Percentiles rank a stretch among this genome's conserved stretches.
Evolutionary conservation across 805 yeast species (phyloP).

Genomic region (Ogataea methanolica): DNA sequence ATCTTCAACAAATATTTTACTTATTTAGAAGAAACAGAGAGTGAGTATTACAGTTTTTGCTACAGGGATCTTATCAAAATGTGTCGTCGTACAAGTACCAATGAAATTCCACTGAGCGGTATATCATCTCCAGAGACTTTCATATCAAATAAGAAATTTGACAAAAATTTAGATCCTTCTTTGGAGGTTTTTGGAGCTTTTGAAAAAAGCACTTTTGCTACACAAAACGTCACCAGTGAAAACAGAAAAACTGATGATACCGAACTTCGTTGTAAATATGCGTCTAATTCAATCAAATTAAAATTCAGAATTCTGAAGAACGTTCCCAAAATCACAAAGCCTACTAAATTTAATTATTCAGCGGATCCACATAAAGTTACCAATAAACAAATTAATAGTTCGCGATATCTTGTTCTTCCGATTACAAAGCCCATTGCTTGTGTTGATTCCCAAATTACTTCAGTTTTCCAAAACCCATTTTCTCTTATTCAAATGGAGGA

Average conservation of each 20-base stretch:
- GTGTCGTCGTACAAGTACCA: background rate
- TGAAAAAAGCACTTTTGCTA: too few species aligned
- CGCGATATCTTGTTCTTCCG: background rate
- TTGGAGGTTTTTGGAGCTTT: too few species aligned
- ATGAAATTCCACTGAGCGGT: background rate
- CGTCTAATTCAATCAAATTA: too few species aligned
- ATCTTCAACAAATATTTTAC: background rate
- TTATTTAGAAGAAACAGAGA: background rate
- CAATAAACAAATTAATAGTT: background rate
- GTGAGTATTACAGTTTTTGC: background rate
- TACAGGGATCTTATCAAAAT: background rate
- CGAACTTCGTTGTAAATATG: too few species aligned
- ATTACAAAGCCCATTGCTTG: background rate
- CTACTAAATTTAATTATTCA: too few species aligned
- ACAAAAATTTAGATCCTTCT: too few species aligned
- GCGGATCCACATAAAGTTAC: too few species aligned
- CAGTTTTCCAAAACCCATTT: background rate
- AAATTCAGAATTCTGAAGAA: too few species aligned
- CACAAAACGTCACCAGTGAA: too few species aligned
- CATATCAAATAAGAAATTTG: too few species aligned
- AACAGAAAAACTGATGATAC: too few species aligned
- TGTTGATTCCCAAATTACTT: background rate
- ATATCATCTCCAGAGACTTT: background rate
- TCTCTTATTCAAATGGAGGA: constrained; percentile 1
- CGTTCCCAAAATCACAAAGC: too few species aligned